Evolutionary conservation across 495 filamentous ascomycete species (phyloP), one percentile per base, ranked within the genome.

Genomic region (Lophium mytilinum): DNA sequence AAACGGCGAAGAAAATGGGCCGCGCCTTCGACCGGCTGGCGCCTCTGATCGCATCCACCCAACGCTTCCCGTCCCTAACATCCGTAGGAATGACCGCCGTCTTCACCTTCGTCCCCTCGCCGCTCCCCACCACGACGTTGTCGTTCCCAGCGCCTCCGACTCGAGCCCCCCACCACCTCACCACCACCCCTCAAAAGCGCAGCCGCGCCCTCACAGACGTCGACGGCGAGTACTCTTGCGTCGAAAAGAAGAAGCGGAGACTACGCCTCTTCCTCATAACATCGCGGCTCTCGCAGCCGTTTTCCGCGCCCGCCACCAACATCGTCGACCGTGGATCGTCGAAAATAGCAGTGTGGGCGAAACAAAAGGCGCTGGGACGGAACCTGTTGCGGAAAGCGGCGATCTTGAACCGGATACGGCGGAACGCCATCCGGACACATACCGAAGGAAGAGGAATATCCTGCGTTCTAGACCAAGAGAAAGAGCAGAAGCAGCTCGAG

Each of bases 231-330:
- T 75, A 75, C 58, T 70, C 73, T 33, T 61, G 58, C 0, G 53
- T 77, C 15, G 60, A 75, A 36, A 79, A 76, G 67, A 89, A 89
- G 72, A 87, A 86, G 68, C 81, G 86, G 24, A 77, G 85, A 9
- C 64, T 89, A 14, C 77, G 82, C 5, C 69, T 81, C 17, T 70
- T 79, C 19, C 71, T 88, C 18, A 78, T 87, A 58, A 89, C 86
- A 4, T 87, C 84, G 4, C 75, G 83, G 15, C 78, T 89, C 0
- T 86, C 83, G 30, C 74, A 72, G 45, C 86, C 85, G 1, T 89
- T 82, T 65, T 85, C 84, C 1, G 71, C 76, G 10, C 86, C 86
- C 0, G 78, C 86, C 5, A 82, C 83, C 18, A 82, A 88, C 66
- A 83, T 87, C 52, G 72, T 84, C 52, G 79, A 83, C 67, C 75